phyloP scores from a whole-genome alignment of 352 stramenopile genomes.

The Discostella stelligera region DNA sequence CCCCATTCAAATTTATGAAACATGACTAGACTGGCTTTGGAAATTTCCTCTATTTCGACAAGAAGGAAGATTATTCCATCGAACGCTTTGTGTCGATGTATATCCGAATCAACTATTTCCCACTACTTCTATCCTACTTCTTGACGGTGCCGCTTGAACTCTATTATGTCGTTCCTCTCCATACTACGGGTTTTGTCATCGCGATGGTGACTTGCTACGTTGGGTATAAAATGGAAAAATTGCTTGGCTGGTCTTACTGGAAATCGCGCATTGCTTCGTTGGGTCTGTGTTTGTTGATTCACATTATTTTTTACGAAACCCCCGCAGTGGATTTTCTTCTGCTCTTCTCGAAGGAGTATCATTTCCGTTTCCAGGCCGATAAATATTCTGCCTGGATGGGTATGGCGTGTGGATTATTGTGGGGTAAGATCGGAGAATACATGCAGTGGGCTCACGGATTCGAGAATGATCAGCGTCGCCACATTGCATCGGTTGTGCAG shows the following conservation, averaged over 20 bases:
- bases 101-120: constrained; percentile 81
- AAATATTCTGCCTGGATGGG: constrained; percentile 71
- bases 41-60: constrained; percentile 80
- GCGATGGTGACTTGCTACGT: constrained; percentile 68
- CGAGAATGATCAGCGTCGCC: constrained; percentile 40
- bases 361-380: constrained; percentile 73
- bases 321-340: constrained; percentile 53
- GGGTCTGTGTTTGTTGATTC: constrained; percentile 47
- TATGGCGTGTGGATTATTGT: constrained; percentile 57
- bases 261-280: constrained; percentile 51
- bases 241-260: constrained; percentile 53
- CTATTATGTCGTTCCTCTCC: constrained; percentile 80
- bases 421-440: constrained; percentile 57
- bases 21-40: constrained; percentile 66
- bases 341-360: constrained; percentile 69
- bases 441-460: constrained; percentile 65
- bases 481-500: constrained; percentile 32
- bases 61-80: constrained; percentile 69
- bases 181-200: constrained; percentile 73
- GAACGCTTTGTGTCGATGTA: constrained; percentile 74
- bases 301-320: constrained; percentile 75
- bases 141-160: constrained; percentile 61
- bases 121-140: constrained; percentile 68
- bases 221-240: constrained; percentile 32
- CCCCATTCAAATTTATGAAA: constrained; percentile 12